Conservation (phyloP, 768 basidiomycete genomes). For the Lactifluus pinguis region DNA sequence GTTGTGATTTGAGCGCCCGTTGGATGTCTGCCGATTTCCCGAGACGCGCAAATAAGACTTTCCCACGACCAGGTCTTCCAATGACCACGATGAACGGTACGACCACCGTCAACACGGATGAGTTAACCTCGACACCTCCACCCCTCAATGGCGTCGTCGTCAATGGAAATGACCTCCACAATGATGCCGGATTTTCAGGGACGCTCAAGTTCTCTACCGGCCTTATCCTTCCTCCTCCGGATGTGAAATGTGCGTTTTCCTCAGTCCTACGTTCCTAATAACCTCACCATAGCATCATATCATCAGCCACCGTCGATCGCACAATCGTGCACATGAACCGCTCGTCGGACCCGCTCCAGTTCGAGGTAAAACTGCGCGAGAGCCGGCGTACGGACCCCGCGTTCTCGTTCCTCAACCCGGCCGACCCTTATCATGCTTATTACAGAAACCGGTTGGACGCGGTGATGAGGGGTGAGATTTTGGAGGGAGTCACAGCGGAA, state of each 20-base stretch:
- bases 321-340: constrained; percentile 88
- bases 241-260: constrained; percentile 72
- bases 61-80: constrained; percentile 15
- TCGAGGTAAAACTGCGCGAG: constrained; percentile 96
- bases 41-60: neutral
- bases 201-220: constrained; percentile 57
- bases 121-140: constrained; percentile 13
- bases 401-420: constrained; percentile 96
- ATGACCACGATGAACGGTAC: constrained; percentile 19
- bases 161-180: constrained; percentile 33
- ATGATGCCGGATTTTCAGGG: constrained; percentile 28
- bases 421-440: constrained; percentile 97
- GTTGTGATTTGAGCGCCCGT: neutral
- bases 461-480: constrained; percentile 63
- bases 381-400: constrained; percentile 94
- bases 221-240: constrained; percentile 91
- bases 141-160: constrained; percentile 36
- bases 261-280: neutral
- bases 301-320: constrained; percentile 84
- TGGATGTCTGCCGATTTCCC: neutral
- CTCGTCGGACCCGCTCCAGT: constrained; percentile 86
- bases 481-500: constrained; percentile 43
- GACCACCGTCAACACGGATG: neutral
- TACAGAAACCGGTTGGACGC: constrained; percentile 88
- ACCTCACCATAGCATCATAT: neutral